These are phyloP conservation scores for Curvularia verruculosa DNA, from an alignment of 2,329 filamentous ascomycete genomes.

Conservation along the genomic window DNA sequence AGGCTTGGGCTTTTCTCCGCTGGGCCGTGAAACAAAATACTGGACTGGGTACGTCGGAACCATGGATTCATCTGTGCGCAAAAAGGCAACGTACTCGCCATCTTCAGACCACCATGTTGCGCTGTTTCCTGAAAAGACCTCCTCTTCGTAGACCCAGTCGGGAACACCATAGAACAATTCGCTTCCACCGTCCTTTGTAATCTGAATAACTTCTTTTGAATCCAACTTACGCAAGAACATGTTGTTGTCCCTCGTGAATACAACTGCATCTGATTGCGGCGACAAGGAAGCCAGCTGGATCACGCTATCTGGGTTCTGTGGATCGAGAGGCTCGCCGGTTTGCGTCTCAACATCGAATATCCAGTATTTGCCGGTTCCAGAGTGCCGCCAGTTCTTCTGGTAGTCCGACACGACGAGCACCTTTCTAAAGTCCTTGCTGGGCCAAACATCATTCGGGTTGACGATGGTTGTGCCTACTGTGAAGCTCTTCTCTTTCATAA, in stretches of 20 bases:
- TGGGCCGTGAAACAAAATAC: constrained; percentile 89
- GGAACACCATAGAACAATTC: constrained; percentile 95
- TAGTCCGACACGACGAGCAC: constrained; percentile 79
- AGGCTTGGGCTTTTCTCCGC: constrained; percentile 68
- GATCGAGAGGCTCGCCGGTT: constrained; percentile 76
- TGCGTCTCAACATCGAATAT: constrained; percentile 88
- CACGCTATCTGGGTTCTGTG: constrained; percentile 65
- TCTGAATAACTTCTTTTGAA: constrained; percentile 66
- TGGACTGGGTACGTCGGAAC: constrained; percentile 93
- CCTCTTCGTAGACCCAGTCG: constrained; percentile 95
- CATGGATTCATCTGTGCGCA: constrained; percentile 89
- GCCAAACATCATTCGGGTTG: constrained; percentile 67
- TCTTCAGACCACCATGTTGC: constrained; percentile 96
- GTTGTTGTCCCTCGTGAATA: constrained; percentile 92
- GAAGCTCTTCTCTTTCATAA: constrained; percentile 76
- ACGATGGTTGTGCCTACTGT: constrained; percentile 62
- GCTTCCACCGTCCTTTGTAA: constrained; percentile 85
- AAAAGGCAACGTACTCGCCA: constrained; percentile 86
- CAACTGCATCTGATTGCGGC: constrained; percentile 81
- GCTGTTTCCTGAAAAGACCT: constrained; percentile 78
- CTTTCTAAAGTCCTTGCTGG: constrained; percentile 83
- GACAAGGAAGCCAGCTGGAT: constrained; percentile 91
- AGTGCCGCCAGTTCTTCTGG: constrained; percentile 86
- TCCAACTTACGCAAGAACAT: constrained; percentile 76
- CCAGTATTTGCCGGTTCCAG: constrained; percentile 85